These are phyloP conservation scores for Trametes sp. DNA, from an alignment of 1,284 basidiomycete species.

Conservation along the genomic window DNA sequence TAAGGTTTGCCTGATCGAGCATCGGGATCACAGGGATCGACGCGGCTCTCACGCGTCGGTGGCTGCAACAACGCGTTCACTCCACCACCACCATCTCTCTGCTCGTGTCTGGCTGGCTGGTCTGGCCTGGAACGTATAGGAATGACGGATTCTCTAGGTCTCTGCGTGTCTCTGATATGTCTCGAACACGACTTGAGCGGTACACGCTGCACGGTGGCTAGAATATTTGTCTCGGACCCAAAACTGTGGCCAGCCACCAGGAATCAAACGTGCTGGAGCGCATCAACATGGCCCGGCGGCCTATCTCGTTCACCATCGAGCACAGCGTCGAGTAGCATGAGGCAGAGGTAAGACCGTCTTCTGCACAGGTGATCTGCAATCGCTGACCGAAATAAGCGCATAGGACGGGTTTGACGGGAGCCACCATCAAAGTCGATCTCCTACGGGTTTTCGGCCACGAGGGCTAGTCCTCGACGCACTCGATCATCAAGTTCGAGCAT, in stretches of 20 bases:
- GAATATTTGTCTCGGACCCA: no score
- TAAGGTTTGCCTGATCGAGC: constrained; percentile 15
- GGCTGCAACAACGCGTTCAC: neutral
- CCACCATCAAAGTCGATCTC: constrained; percentile 16
- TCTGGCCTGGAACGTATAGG: no score
- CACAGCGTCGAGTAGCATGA: neutral
- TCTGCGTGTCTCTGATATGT: no score
- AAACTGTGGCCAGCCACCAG: neutral
- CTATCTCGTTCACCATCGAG: neutral
- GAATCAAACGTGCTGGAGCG: neutral
- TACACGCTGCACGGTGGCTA: no score
- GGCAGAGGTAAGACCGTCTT: no score
- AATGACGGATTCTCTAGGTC: no score
- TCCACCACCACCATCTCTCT: neutral
- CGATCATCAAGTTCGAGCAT: neutral
- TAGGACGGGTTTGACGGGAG: neutral
- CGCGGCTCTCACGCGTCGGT: neutral
- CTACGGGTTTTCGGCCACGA: neutral
- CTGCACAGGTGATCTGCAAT: constrained; percentile 12
- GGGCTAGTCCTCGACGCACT: neutral
- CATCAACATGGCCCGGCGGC: neutral
- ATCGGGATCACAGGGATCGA: constrained; percentile 17
- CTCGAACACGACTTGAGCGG: no score
- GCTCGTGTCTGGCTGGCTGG: neutral
- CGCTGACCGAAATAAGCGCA: neutral